Evolutionary conservation across 352 stramenopile species (phyloP), one percentile per base, ranked within the genome.

Genomic region (Peronospora belbahrii): DNA sequence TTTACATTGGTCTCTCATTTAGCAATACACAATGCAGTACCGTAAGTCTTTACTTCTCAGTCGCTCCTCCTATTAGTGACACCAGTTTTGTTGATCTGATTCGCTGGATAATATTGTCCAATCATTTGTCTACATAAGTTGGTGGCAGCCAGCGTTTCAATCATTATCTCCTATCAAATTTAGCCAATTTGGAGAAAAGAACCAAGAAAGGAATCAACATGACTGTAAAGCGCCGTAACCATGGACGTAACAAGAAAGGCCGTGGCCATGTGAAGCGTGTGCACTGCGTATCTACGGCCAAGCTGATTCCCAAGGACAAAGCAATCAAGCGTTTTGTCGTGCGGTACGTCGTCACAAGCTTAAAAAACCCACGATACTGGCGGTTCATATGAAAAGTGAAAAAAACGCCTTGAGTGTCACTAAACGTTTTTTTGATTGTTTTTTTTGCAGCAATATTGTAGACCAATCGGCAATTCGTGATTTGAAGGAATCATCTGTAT

Each of bases 231-330:
- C 87, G 96, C 67, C 87, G 96, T 60, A 98, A 98, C 75, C 95
- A 98, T 79, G 96, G 96, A 79, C 86, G 96, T 68, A 98, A 98
- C 92, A 98, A 98, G 88, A 97, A 98, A 75, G 93, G 92, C 68
- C 94, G 96, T 63, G 96, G 96, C 72, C 96, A 99, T 86, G 95
- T 98, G 58, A 98, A 98, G 75, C 93, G 95, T 70, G 95, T 99
- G 44, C 88, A 95, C 85, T 99, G 95, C 74, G 93, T 96, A 52
- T 98, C 93, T 48, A 99, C 96, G 49, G 88, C 94, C 71, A 99
- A 99, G 85, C 94, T 97, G 56, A 98, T 99, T 74, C 95, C 96
- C 15, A 99, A 95, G 82, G 85, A 96, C 60, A 96, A 96, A 78
- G 85, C 85, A 56, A 90, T 96, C 71, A 95, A 95, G 79, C 81